Evolutionary conservation across 768 basidiomycete genomes (phyloP).

Genomic region (Naganishia friedmannii): DNA sequence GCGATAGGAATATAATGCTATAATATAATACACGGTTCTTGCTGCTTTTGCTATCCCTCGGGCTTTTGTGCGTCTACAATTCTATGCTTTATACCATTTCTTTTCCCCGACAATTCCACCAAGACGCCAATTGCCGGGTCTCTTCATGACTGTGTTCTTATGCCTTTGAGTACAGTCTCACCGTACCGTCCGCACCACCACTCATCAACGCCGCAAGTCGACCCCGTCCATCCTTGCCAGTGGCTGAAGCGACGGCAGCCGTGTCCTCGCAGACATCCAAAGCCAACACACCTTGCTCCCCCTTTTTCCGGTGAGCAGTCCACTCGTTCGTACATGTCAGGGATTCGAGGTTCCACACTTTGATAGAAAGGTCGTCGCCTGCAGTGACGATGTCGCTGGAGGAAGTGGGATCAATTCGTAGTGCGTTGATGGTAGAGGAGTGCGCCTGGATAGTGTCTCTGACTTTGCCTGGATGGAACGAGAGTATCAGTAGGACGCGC

Average conservation of each 20-base stretch:
- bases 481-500: not conserved
- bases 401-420: slow-evolving; percentile 74
- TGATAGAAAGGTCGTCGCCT: slow-evolving; percentile 87
- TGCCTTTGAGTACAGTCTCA: slow-evolving; percentile 27
- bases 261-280: slow-evolving; percentile 52
- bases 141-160: not conserved
- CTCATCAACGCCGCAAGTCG: slow-evolving; percentile 19
- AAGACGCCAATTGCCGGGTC: not conserved
- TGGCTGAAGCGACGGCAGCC: not conserved
- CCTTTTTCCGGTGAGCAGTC: slow-evolving; percentile 79
- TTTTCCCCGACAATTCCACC: not conserved
- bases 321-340: slow-evolving; percentile 81
- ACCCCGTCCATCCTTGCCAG: not conserved
- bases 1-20: too few species aligned
- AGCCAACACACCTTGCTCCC: slow-evolving; percentile 82
- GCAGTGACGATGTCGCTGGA: slow-evolving; percentile 84
- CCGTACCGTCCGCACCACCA: slow-evolving; percentile 27
- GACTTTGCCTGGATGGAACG: not conserved
- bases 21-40: too few species aligned
- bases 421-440: slow-evolving; percentile 82
- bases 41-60: too few species aligned
- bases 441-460: slow-evolving; percentile 74
- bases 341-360: slow-evolving; percentile 83
- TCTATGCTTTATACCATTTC: not conserved
- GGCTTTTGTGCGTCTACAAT: too few species aligned